Evolutionary conservation across 1,139 yeast genomes (phyloP).

Genomic region (Debaryomyces udenii): DNA sequence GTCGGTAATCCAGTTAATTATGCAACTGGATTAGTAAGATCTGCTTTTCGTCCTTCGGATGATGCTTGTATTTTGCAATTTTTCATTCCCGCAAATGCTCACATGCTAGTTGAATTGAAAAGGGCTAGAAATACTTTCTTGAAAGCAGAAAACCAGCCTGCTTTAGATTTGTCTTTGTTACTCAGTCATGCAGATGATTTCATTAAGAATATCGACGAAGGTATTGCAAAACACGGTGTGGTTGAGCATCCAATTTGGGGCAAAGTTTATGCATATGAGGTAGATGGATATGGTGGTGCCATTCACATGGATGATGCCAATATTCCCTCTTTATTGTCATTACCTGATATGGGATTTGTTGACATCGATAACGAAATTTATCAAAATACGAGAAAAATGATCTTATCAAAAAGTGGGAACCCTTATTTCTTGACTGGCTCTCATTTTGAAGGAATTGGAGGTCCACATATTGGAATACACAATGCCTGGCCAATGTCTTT

Average conservation of each 20-base stretch:
- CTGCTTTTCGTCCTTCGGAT: conserved; percentile 92
- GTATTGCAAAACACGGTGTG: conserved; percentile 66
- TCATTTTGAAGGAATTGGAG: conserved; percentile 77
- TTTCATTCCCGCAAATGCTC: conserved; percentile 86
- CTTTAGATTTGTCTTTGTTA: conserved; percentile 15
- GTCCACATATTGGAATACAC: conserved; percentile 82
- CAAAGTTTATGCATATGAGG: conserved; percentile 81
- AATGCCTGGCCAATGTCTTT: conserved; percentile 94
- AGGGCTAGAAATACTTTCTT: conserved; percentile 27
- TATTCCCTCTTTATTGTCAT: conserved; percentile 76
- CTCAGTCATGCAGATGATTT: conserved; percentile 31
- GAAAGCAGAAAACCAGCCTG: conserved; percentile 15
- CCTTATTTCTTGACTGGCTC: conserved; percentile 74
- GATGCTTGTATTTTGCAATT: conserved; percentile 83
- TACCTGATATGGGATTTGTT: conserved; percentile 79
- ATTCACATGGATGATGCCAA: conserved; percentile 90
- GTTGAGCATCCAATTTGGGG: conserved; percentile 71
- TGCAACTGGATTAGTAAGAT: conserved; percentile 71
- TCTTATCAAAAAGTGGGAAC: conserved; percentile 68
- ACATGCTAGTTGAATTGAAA: conserved; percentile 64
- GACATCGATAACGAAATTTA: conserved; percentile 58
- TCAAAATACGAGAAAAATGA: conserved; percentile 78
- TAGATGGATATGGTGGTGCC: conserved; percentile 82
- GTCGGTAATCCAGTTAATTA: conserved; percentile 80
- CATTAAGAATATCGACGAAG: conserved; percentile 50